These are phyloP conservation scores for Pleurotus ostreatus DNA, from an alignment of 768 basidiomycete genomes.

Conservation along the genomic window DNA sequence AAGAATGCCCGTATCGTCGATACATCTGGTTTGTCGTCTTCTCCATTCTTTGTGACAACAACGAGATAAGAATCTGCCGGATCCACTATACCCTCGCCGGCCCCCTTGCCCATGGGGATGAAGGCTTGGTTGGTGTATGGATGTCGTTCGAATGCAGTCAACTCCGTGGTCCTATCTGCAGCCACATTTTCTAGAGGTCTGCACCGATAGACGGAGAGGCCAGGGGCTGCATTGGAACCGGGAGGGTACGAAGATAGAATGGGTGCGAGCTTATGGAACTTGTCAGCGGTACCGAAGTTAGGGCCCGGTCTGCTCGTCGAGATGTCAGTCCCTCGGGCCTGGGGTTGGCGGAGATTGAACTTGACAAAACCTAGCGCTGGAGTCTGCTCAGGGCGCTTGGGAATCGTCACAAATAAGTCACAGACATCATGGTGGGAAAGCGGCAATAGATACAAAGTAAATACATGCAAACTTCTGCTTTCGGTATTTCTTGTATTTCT, in stretches of 20 bases:
- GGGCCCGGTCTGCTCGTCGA: no score
- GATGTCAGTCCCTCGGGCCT: no score
- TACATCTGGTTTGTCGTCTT: conserved; percentile 74
- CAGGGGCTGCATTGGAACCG: conserved; percentile 51
- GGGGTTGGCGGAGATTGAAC: no score
- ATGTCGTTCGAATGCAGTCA: conserved; percentile 86
- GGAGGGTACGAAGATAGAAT: conserved; percentile 63
- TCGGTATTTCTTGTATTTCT: no score
- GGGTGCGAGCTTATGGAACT: conserved; percentile 90
- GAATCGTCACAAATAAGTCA: no score
- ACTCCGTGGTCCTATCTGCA: conserved; percentile 44
- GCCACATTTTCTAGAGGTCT: conserved; percentile 46
- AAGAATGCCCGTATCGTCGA: conserved; percentile 75
- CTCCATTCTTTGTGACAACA: conserved; percentile 79
- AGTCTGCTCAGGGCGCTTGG: no score
- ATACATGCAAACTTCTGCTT: no score
- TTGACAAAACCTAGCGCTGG: no score
- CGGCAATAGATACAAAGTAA: no score
- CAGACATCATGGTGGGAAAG: no score
- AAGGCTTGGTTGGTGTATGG: conserved; percentile 89
- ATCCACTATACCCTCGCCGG: conserved; percentile 41
- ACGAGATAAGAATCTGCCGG: conserved; percentile 68
- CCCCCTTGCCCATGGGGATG: conserved; percentile 80
- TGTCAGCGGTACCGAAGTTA: conserved; percentile 89
- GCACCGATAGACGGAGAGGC: conserved; percentile 83